These are phyloP conservation scores for Aspergillus carbonarius DNA, from an alignment of 2,329 filamentous ascomycete species.

Conservation along the genomic window DNA sequence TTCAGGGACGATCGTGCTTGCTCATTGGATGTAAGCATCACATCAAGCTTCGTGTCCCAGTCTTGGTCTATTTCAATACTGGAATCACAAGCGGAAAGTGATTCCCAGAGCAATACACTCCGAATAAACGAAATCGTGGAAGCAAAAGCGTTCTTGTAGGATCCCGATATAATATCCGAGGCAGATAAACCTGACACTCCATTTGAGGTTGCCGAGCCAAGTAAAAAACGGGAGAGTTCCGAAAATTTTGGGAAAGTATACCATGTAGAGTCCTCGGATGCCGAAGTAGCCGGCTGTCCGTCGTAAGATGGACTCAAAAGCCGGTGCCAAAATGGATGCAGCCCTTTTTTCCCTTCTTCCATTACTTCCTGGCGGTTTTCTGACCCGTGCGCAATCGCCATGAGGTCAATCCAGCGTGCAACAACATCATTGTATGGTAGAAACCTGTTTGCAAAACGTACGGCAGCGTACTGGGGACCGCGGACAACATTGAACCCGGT, in stretches of 20 bases:
- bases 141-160: constrained; percentile 57
- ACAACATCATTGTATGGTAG: constrained; percentile 75
- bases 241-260: constrained; percentile 42
- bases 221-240: constrained; percentile 34
- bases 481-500: constrained; percentile 54
- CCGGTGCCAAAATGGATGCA: constrained; percentile 74
- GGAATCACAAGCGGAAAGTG: constrained; percentile 48
- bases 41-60: constrained; percentile 80
- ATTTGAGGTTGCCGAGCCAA: constrained; percentile 24
- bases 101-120: constrained; percentile 60
- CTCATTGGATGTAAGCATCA: constrained; percentile 68
- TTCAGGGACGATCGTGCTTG: constrained; percentile 58
- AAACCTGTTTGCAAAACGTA: constrained; percentile 88
- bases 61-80: constrained; percentile 66
- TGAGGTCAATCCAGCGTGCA: constrained; percentile 83
- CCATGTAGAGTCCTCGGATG: constrained; percentile 51
- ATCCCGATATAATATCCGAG: constrained; percentile 26
- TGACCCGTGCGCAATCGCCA: constrained; percentile 65
- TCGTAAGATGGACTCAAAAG: constrained; percentile 58
- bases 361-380: constrained; percentile 77
- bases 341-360: constrained; percentile 85
- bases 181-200: constrained; percentile 36
- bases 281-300: constrained; percentile 34
- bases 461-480: constrained; percentile 76
- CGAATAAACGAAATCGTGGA: constrained; percentile 69